Evolutionary conservation across 2,329 filamentous ascomycete species (phyloP), one percentile per base, ranked within the genome.

Genomic region (Coniosporium tulheliwenetii): DNA sequence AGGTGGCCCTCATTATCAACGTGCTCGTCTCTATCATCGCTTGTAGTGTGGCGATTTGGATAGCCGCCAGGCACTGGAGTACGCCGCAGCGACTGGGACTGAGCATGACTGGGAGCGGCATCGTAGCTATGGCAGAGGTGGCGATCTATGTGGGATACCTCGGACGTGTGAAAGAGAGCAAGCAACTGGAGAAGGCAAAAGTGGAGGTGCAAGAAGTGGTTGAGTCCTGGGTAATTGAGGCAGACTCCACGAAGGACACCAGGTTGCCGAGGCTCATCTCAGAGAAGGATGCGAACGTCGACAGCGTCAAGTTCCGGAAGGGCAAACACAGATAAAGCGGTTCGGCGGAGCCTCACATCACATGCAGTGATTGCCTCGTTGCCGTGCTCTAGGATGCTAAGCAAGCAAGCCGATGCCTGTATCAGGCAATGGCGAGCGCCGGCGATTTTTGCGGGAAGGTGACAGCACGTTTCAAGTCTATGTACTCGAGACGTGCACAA

Each of bases 1-100:
- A 91, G 52, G 64, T 91, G 42, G 78, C 82, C 35, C 67, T 96
- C 7, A 85, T 96, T 39, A 70, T 93, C 52, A 98, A 96, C 58
- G 85, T 96, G 39, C 64, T 95, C 33, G 69, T 94, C 40, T 93
- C 85, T 39, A 82, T 95, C 40, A 65, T 89, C 2, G 84, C 87
- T 36, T 82, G 81, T 39, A 81, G 77, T 2, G 77, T 72, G 2
- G 83, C 81, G 7, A 71, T 91, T 30, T 91, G 83, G 84, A 69
- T 86, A n/a, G 71, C 73, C 12, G 80, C 80, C 1, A 69, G 77
- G 39, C 83, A 81, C 70, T 89, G 82, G 83, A 79, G 71, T 46
- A 72, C 79, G 1, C 77, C 82, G 0, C 70, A 76, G 36, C 66
- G 84, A 19, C 54, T 91, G 44, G 79, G 81, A 33, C 58, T 87